Conservation (phyloP, 805 yeast species). For the Lipomyces yamanashiensis region DNA sequence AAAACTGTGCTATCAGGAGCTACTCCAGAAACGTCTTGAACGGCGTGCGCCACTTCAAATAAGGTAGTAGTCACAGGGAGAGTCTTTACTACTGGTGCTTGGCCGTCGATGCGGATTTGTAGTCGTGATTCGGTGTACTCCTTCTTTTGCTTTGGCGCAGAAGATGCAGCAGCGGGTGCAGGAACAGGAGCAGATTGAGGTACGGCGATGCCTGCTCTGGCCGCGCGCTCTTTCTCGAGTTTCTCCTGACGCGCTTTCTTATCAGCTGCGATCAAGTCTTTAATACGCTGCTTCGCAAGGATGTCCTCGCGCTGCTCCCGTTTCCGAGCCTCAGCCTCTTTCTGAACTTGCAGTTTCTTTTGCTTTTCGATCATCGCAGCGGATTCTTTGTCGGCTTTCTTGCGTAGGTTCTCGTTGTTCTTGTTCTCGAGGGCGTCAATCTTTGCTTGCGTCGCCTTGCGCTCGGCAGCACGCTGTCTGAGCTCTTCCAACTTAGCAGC, state of each 20-base stretch:
- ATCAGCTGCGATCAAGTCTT: conserved; percentile 47
- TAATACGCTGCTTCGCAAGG: conserved; percentile 42
- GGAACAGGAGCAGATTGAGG: conserved; percentile 23
- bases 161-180: conserved; percentile 30
- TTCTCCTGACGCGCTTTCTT: conserved; percentile 41
- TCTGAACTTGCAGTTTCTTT: conserved; percentile 42
- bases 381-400: conserved; percentile 42
- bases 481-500: conserved; percentile 42
- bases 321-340: conserved; percentile 43
- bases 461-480: conserved; percentile 41
- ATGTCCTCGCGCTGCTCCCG: conserved; percentile 43
- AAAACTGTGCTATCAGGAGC: conserved; percentile 37
- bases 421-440: conserved; percentile 41
- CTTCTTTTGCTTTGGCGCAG: conserved; percentile 31
- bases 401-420: conserved; percentile 41
- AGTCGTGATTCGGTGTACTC: conserved; percentile 38
- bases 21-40: conserved; percentile 38
- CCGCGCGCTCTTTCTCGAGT: conserved; percentile 26
- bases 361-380: conserved; percentile 42
- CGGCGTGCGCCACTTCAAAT: conserved; percentile 40
- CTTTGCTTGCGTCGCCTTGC: conserved; percentile 44
- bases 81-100: conserved; percentile 40
- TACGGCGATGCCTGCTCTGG: conserved; percentile 21
- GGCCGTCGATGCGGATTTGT: conserved; percentile 39
- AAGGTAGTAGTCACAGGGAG: conserved; percentile 41